These are phyloP conservation scores for Lactarius indigo DNA, from an alignment of 768 basidiomycete genomes.

Conservation along the genomic window DNA sequence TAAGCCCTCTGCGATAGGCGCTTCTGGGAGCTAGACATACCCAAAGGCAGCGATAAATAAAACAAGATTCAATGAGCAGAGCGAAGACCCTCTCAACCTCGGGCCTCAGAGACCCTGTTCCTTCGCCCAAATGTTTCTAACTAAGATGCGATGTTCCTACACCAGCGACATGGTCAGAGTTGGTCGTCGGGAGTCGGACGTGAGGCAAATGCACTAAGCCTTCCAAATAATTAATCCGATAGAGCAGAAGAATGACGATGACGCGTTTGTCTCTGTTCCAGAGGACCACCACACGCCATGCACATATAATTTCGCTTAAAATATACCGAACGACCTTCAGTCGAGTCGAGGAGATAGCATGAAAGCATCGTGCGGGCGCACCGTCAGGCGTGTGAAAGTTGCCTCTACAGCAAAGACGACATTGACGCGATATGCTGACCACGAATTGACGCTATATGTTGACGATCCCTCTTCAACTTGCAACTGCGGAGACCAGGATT, in stretches of 20 bases:
- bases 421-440: not conserved
- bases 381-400: too few relatives aligned
- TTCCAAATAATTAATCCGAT: not conserved
- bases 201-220: not conserved
- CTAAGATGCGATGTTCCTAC: not conserved
- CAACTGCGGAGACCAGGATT: too few relatives aligned
- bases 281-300: not conserved
- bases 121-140: not conserved
- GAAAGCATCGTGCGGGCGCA: not conserved
- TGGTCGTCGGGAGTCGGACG: not conserved
- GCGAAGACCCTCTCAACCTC: constrained; percentile 15
- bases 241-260: not conserved
- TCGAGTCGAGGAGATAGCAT: too few relatives aligned
- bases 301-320: not conserved
- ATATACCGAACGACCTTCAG: not conserved
- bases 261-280: too few relatives aligned
- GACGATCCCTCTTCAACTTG: too few relatives aligned
- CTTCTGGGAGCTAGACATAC: not conserved
- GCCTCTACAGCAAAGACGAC: not conserved
- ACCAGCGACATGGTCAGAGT: not conserved
- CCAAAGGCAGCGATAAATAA: constrained; percentile 14
- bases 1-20: not conserved
- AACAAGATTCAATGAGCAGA: constrained; percentile 16
- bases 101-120: not conserved
- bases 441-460: too few relatives aligned